Conservation (phyloP, 148 eudicot genomes). For the Tetragonia tetragonoides region DNA sequence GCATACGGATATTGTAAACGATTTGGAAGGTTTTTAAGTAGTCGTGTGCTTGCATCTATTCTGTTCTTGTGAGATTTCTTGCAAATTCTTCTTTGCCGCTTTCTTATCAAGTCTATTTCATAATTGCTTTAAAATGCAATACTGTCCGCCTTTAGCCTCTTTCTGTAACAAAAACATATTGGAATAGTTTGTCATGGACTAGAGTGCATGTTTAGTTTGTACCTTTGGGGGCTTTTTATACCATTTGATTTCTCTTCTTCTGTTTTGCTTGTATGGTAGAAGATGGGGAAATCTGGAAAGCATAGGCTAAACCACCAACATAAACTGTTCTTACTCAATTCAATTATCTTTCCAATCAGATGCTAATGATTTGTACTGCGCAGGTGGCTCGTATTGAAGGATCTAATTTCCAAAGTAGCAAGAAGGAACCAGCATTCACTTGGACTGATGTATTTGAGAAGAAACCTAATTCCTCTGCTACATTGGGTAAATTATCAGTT, state of each 20-base stretch:
- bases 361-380: constrained; percentile 12
- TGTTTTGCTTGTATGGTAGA: neutral
- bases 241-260: neutral
- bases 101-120: neutral
- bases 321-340: neutral
- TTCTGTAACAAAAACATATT: neutral
- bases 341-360: neutral
- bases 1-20: neutral
- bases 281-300: neutral
- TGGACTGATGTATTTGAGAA: constrained; percentile 89
- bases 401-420: constrained; percentile 48
- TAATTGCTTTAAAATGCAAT: constrained; percentile 1
- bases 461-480: constrained; percentile 38
- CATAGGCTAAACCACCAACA: neutral
- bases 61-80: neutral
- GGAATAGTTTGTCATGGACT: neutral
- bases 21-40: neutral
- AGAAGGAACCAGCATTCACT: constrained; percentile 50
- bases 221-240: neutral
- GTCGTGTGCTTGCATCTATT: neutral
- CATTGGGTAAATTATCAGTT: constrained; percentile 36
- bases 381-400: constrained; percentile 92
- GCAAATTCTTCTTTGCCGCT: neutral
- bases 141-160: neutral
- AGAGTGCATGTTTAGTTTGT: neutral